These are phyloP conservation scores for Daedaleopsis nitida DNA, from an alignment of 768 basidiomycete species.

Conservation along the genomic window DNA sequence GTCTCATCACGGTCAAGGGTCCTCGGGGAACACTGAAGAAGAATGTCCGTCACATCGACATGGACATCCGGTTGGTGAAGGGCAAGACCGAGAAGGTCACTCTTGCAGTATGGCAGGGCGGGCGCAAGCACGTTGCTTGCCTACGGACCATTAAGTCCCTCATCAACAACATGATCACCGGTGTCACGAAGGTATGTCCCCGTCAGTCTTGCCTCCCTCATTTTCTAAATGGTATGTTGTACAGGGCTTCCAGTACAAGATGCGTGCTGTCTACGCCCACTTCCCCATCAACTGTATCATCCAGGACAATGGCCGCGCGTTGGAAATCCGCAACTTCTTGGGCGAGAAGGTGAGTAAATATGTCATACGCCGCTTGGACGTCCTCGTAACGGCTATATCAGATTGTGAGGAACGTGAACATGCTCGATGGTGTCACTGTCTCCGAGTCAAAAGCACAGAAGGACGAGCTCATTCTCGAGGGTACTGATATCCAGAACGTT, in stretches of 20 bases:
- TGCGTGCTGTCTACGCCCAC: constrained; percentile 99
- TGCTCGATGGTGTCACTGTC: constrained; percentile 87
- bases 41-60: constrained; percentile 89
- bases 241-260: constrained; percentile 99
- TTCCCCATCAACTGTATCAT: constrained; percentile 99
- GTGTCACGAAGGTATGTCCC: constrained; percentile 82
- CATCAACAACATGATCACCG: constrained; percentile 97
- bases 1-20: constrained; percentile 89
- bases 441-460: constrained; percentile 89
- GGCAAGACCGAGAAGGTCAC: constrained; percentile 79
- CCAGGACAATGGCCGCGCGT: constrained; percentile 64
- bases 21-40: constrained; percentile 92
- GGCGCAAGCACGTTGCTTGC: constrained; percentile 98
- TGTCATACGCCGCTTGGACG: neutral
- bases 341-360: constrained; percentile 78
- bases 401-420: constrained; percentile 89
- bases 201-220: neutral
- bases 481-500: constrained; percentile 95
- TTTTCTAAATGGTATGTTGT: neutral
- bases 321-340: constrained; percentile 95
- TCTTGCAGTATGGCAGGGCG: constrained; percentile 97
- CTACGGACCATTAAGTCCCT: constrained; percentile 93
- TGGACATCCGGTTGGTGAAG: constrained; percentile 88
- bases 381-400: constrained; percentile 31
- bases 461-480: constrained; percentile 92